These are phyloP conservation scores for Sedum album DNA, from an alignment of 164 flowering plant genomes.

Conservation along the genomic window DNA sequence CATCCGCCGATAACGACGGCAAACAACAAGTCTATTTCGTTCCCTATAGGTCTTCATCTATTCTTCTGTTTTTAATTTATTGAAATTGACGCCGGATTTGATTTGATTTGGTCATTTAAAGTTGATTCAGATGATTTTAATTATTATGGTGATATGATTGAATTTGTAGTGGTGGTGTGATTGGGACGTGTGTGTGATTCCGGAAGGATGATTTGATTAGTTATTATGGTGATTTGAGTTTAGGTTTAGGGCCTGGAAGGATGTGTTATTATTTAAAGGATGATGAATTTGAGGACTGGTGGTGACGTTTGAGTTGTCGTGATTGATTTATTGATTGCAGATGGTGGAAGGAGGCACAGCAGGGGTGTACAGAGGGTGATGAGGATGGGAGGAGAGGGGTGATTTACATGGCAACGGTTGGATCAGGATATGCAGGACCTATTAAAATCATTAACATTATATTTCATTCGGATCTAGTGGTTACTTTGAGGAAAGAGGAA, in stretches of 20 bases:
- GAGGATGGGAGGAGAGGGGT: conserved; percentile 42
- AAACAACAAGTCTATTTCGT: conserved; percentile 68
- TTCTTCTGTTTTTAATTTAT: neutral
- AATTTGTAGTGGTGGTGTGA: too few species aligned
- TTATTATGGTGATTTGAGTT: too few species aligned
- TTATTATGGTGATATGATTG: neutral
- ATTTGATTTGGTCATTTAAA: neutral
- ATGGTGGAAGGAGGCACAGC: conserved; percentile 94
- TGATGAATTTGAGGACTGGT: conserved; percentile 3
- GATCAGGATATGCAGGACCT: conserved; percentile 52
- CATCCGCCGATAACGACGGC: conserved; percentile 15
- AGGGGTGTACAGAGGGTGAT: conserved; percentile 26
- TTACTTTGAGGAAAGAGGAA: conserved; percentile 61
- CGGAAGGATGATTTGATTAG: too few species aligned
- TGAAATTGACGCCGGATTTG: too few species aligned
- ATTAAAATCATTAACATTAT: conserved; percentile 78
- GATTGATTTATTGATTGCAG: conserved; percentile 32
- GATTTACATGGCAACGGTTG: conserved; percentile 42
- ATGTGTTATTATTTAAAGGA: neutral
- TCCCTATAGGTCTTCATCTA: conserved; percentile 48
- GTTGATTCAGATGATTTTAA: neutral
- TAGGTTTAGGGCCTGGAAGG: neutral
- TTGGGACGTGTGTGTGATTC: too few species aligned
- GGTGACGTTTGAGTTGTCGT: too few species aligned
- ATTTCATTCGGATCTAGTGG: conserved; percentile 66